Evolutionary conservation across 768 basidiomycete species (phyloP).

Genomic region (Trametes cingulata): DNA sequence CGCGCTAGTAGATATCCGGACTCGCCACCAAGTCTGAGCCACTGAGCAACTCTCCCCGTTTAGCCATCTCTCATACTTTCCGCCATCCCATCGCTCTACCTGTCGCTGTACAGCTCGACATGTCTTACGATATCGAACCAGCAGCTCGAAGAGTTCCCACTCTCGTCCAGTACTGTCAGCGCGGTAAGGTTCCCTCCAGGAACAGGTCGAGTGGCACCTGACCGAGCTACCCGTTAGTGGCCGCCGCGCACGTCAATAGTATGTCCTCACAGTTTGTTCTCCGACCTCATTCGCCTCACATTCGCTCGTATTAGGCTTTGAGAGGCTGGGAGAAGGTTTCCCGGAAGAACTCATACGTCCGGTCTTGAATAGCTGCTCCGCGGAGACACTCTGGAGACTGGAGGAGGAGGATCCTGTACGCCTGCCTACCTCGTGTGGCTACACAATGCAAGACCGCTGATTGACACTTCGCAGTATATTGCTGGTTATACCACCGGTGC

Average conservation of each 20-base stretch:
- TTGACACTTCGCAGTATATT: conserved; percentile 30
- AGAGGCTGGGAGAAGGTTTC: conserved; percentile 61
- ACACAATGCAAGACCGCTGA: not conserved
- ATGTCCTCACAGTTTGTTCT: conserved; percentile 27
- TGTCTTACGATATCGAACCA: conserved; percentile 39
- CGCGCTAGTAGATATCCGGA: not conserved
- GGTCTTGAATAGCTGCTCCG: conserved; percentile 70
- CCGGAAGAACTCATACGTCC: conserved; percentile 69
- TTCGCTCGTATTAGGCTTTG: conserved; percentile 49
- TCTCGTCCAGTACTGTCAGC: conserved; percentile 70
- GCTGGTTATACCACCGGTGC: conserved; percentile 56
- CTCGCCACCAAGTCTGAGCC: not conserved
- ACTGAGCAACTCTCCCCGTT: not conserved
- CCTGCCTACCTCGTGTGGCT: conserved; percentile 30
- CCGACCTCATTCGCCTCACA: conserved; percentile 1
- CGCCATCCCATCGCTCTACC: conserved; percentile 13
- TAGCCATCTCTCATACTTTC: conserved; percentile 10
- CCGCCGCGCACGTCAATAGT: conserved; percentile 63
- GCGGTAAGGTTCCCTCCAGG: conserved; percentile 48
- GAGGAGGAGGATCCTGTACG: conserved; percentile 61
- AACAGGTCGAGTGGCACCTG: conserved; percentile 12
- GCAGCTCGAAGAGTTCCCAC: conserved; percentile 51
- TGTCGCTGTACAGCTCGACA: conserved; percentile 15
- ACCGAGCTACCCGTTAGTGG: conserved; percentile 44
- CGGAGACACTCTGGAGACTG: conserved; percentile 66